phyloP scores from a whole-genome alignment of 2,329 filamentous ascomycete species.

The Aspergillus pseudotamarii region DNA sequence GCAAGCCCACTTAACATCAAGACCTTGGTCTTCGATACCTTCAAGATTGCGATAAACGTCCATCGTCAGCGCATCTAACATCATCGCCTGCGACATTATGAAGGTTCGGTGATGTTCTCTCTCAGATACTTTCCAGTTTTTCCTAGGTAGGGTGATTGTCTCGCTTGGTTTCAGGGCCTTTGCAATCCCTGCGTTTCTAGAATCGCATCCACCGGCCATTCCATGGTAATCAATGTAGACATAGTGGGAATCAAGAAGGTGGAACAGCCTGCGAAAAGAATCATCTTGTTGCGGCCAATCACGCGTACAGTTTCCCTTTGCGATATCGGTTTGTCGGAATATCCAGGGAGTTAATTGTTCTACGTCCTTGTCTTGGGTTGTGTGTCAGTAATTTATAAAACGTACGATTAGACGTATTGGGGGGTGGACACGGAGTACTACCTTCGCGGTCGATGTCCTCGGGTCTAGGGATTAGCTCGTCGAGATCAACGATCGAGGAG shows the following conservation, averaged over 20 bases:
- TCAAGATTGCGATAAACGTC: slow-evolving; percentile 5
- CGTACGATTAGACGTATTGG: too few species aligned
- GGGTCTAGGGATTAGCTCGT: slow-evolving; percentile 5
- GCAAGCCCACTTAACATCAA: slow-evolving; percentile 1
- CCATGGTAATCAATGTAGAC: neutral
- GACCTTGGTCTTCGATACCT: neutral
- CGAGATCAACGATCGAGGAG: slow-evolving; percentile 9
- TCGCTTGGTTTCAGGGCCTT: neutral
- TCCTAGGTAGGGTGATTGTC: slow-evolving; percentile 8
- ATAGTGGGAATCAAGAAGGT: neutral
- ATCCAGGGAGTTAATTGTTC: slow-evolving; percentile 7
- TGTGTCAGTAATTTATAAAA: neutral
- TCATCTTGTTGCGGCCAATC: neutral
- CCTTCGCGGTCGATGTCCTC: slow-evolving; percentile 5
- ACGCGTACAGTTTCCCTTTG: neutral
- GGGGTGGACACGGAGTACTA: neutral
- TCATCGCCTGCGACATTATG: neutral
- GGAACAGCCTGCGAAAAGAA: slow-evolving; percentile 1
- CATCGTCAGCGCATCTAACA: slow-evolving; percentile 1
- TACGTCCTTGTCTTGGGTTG: slow-evolving; percentile 7
- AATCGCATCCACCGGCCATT: neutral
- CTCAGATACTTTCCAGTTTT: slow-evolving; percentile 2
- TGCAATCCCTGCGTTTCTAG: neutral
- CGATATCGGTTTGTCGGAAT: slow-evolving; percentile 6
- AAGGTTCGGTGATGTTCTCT: neutral